phyloP scores from a whole-genome alignment of 225 moss, liverwort and hornwort species.

The Polytrichum formosum region DNA sequence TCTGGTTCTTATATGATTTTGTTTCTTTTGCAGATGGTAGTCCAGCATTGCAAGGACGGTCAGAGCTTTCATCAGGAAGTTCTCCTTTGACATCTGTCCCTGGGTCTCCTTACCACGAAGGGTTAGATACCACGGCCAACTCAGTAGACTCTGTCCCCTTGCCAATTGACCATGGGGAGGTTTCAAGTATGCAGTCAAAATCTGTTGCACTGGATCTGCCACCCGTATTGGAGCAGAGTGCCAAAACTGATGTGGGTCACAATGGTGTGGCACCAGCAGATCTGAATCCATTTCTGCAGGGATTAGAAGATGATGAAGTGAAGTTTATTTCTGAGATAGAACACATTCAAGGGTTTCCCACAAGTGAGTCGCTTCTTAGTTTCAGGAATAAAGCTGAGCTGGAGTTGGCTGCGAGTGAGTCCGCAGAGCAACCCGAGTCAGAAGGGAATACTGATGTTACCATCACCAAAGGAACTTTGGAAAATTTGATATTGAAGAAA shows the following conservation, averaged over 20 bases:
- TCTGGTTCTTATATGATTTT: neutral
- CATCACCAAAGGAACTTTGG: slow-evolving; percentile 50
- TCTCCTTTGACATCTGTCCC: slow-evolving; percentile 47
- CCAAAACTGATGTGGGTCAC: slow-evolving; percentile 20
- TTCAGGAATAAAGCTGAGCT: slow-evolving; percentile 47
- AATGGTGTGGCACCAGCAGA: slow-evolving; percentile 11
- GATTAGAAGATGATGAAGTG: slow-evolving; percentile 44
- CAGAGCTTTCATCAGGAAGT: slow-evolving; percentile 52
- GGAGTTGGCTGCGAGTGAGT: slow-evolving; percentile 42
- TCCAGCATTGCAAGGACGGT: slow-evolving; percentile 72
- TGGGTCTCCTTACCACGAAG: slow-evolving; percentile 31
- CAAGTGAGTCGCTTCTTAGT: slow-evolving; percentile 43
- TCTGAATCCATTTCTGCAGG: slow-evolving; percentile 37
- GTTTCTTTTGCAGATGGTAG: slow-evolving; percentile 61
- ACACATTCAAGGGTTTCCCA: slow-evolving; percentile 58
- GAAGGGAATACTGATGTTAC: slow-evolving; percentile 27
- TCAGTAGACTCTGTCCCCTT: slow-evolving; percentile 8
- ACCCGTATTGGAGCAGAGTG: slow-evolving; percentile 27
- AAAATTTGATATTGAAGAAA: slow-evolving; percentile 64
- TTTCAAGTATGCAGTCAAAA: slow-evolving; percentile 14
- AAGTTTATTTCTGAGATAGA: slow-evolving; percentile 43
- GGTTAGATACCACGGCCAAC: slow-evolving; percentile 8
- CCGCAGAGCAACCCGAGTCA: slow-evolving; percentile 34
- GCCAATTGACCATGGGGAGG: slow-evolving; percentile 15
- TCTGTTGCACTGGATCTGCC: slow-evolving; percentile 15